phyloP scores from a whole-genome alignment of 2,329 filamentous ascomycete genomes.

The Cladobotryum protrusum region DNA sequence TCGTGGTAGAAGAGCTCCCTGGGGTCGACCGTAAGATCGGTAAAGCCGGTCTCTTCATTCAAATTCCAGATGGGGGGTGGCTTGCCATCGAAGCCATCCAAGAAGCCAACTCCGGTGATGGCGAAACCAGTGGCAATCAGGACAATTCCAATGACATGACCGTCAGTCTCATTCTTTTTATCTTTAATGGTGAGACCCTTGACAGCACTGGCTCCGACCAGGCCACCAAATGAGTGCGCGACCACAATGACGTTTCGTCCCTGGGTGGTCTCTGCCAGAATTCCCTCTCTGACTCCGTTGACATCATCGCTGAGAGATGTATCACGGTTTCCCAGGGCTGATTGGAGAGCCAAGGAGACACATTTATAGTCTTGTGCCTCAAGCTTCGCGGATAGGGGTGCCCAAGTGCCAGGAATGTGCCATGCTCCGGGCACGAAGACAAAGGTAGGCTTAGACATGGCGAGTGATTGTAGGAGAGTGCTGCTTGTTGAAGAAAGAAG shows the following conservation, averaged over 20 bases:
- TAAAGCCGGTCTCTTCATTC: constrained; percentile 35
- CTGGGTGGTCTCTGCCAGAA: constrained; percentile 28
- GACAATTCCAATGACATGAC: constrained; percentile 38
- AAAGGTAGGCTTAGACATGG: constrained; percentile 26
- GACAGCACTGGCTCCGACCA: constrained; percentile 40
- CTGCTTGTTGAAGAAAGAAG: too few relatives aligned
- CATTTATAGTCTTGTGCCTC: constrained; percentile 27
- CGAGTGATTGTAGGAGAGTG: too few relatives aligned
- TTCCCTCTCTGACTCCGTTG: constrained; percentile 30
- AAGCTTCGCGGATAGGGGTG: constrained; percentile 28
- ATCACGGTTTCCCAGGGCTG: constrained; percentile 26
- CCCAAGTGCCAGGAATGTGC: constrained; percentile 36
- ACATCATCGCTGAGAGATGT: constrained; percentile 38
- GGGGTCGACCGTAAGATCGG: constrained; percentile 31
- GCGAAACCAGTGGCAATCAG: constrained; percentile 40
- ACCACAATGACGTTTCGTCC: constrained; percentile 40
- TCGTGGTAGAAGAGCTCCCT: constrained; percentile 45
- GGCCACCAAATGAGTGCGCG: constrained; percentile 44
- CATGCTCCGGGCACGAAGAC: constrained; percentile 44
- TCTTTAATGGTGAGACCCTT: constrained; percentile 30
- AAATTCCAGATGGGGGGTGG: constrained; percentile 37
- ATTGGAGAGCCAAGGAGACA: constrained; percentile 32
- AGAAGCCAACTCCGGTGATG: constrained; percentile 30
- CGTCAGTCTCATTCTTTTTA: constrained; percentile 15
- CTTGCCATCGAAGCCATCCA: constrained; percentile 34